Conservation (phyloP, 1,284 basidiomycete genomes). For the Cerrena zonata region DNA sequence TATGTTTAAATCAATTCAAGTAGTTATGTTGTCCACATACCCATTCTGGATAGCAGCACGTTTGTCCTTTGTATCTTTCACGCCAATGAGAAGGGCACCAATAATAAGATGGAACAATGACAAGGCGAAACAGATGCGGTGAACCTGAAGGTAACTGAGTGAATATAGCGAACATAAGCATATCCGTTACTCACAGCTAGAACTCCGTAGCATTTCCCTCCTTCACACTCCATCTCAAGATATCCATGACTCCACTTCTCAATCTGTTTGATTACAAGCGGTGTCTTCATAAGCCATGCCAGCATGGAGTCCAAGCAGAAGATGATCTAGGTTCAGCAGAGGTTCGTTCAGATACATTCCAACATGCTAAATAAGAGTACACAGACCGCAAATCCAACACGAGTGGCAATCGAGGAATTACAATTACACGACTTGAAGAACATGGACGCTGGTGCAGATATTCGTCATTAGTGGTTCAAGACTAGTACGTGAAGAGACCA, state of each 20-base stretch:
- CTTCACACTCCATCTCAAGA: constrained; percentile 94
- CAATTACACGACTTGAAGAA: constrained; percentile 99
- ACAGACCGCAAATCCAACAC: constrained; percentile 86
- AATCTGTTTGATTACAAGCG: constrained; percentile 80
- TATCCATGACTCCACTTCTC: constrained; percentile 94
- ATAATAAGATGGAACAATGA: constrained; percentile 85
- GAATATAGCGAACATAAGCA: neutral
- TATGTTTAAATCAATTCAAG: too few relatives aligned
- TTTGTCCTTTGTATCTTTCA: constrained; percentile 85
- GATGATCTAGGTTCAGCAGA: constrained; percentile 61
- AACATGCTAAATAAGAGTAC: neutral
- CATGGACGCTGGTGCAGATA: constrained; percentile 68
- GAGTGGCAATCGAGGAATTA: constrained; percentile 96
- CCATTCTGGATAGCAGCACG: constrained; percentile 96
- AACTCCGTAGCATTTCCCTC: constrained; percentile 92
- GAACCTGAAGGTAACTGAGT: constrained; percentile 55
- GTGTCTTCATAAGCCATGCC: constrained; percentile 93
- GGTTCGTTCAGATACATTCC: neutral
- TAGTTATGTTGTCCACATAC: too few relatives aligned
- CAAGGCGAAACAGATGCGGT: constrained; percentile 94
- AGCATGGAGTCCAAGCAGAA: constrained; percentile 94
- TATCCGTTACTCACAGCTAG: constrained; percentile 66
- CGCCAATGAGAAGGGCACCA: constrained; percentile 75
- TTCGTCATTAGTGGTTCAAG: neutral
- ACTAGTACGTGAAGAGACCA: neutral